Evolutionary conservation across 192 early-diverging fungal genomes (phyloP).

Genomic region (Coemansia sp.): DNA sequence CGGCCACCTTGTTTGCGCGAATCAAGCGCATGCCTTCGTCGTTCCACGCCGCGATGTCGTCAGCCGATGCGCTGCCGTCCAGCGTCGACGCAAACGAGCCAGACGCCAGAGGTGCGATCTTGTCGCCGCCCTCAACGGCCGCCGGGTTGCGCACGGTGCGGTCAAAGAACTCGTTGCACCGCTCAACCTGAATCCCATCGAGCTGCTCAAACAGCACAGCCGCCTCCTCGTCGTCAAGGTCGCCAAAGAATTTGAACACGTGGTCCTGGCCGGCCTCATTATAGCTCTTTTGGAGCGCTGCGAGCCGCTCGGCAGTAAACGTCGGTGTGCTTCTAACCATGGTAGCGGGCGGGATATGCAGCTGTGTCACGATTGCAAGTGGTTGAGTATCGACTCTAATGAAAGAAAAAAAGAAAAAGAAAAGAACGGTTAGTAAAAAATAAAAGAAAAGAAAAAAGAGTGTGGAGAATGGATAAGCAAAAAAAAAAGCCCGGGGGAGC

Average conservation of each 20-base stretch:
- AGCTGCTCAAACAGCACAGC: conserved; percentile 67
- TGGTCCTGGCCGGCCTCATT: conserved; percentile 80
- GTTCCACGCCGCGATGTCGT: conserved; percentile 67
- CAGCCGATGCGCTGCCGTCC: conserved; percentile 46
- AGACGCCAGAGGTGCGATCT: conserved; percentile 75
- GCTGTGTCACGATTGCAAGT: conserved; percentile 5
- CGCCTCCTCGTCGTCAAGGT: conserved; percentile 63
- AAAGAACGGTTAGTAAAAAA: not conserved
- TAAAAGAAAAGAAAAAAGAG: not conserved
- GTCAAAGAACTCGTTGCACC: conserved; percentile 80
- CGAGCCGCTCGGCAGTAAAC: conserved; percentile 51
- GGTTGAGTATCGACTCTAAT: not conserved
- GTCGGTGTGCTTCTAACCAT: conserved; percentile 50
- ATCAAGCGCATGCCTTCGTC: conserved; percentile 76
- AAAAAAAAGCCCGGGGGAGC: not conserved
- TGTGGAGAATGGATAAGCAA: not conserved
- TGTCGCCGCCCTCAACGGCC: conserved; percentile 49
- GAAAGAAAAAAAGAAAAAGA: not conserved
- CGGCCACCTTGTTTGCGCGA: conserved; percentile 84
- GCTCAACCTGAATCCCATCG: conserved; percentile 69
- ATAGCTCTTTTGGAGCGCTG: conserved; percentile 63
- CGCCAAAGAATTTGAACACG: conserved; percentile 80
- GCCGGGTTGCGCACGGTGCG: conserved; percentile 62
- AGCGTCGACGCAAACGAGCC: conserved; percentile 67
- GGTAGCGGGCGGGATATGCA: conserved; percentile 3